A percentile compares a stretch with the other conserved stretches of the same genome.
These are phyloP conservation scores for Rhizopus stolonifer DNA, from an alignment of 371 early-diverging fungal genomes.

Conservation along the genomic window DNA sequence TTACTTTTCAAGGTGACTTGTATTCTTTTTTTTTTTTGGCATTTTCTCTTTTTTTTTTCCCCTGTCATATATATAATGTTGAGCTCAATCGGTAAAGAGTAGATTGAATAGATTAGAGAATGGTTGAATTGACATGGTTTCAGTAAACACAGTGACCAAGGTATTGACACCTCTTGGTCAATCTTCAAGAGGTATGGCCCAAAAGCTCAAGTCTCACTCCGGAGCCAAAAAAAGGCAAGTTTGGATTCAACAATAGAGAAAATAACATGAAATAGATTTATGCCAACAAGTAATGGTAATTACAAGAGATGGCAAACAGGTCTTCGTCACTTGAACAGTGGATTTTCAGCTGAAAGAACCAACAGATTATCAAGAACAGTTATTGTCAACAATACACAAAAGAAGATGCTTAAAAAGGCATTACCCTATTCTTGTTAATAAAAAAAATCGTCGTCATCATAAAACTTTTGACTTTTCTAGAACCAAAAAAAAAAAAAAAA, in stretches of 20 bases:
- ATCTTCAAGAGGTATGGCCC: slow-evolving; percentile 39
- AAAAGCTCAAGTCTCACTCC: slow-evolving; percentile 52
- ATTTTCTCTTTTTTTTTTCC: background rate
- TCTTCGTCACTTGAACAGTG: slow-evolving; percentile 49
- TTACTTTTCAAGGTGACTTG: background rate
- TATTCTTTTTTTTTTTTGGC: background rate
- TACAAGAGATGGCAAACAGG: slow-evolving; percentile 54
- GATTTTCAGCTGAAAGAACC: slow-evolving; percentile 44
- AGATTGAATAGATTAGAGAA: background rate
- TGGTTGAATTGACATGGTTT: background rate
- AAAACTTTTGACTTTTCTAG: too few species aligned
- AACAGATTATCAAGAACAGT: slow-evolving; percentile 42
- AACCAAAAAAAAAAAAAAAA: too few species aligned
- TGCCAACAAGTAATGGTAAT: slow-evolving; percentile 45
- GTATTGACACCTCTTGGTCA: slow-evolving; percentile 32
- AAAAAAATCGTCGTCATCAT: too few species aligned
- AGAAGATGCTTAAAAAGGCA: slow-evolving; percentile 47
- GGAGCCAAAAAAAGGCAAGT: slow-evolving; percentile 51
- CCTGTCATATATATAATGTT: background rate
- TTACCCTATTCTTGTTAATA: slow-evolving; percentile 42
- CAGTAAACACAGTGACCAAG: slow-evolving; percentile 19
- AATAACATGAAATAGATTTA: slow-evolving; percentile 26
- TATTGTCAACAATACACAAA: slow-evolving; percentile 40
- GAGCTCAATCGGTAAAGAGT: background rate
- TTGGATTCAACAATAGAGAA: background rate